Evolutionary conservation across 2,329 filamentous ascomycete genomes (phyloP), one percentile per base, ranked within the genome.

Genomic region (Fusarium chlamydosporum): DNA sequence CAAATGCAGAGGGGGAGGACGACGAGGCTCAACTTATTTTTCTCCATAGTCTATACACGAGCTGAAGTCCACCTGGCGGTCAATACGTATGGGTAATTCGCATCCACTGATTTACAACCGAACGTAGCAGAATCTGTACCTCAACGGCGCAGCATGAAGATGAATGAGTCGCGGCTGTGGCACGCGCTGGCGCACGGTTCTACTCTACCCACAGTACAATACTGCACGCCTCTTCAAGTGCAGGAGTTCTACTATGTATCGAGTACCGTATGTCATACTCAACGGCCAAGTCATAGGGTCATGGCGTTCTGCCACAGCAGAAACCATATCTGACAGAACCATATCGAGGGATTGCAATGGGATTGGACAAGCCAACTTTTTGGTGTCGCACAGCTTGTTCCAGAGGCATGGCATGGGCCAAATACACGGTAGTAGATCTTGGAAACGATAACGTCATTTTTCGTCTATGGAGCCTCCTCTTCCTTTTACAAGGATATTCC

Each of bases 141-240:
- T 23, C 13, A 60, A 65, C 41, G 61, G 61, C 61, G 42, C 61
- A 66, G 63, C 61, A 37, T 50, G 61, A 40, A 43, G 35, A 64
- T 59, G 43, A 20, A 59, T 37, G 27, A 38, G 35, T 46, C 37
- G 45, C 41, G 56, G 48, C 42, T 62, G 60, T 47, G 46, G 41
- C 16, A 16, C 41, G 35, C 46, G 37, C 40, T 33, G 35, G 43
- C 41, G 50, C 56, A 67, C 56, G 50, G 62, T 37, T 54, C 23
- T 38, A 10, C 16, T 29, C 23, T 38, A 26, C 23, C 46, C 46
- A 50, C 46, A 27, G 41, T 16, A 45, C 11, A 29, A 16, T 45
- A 18, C 41, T 7, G 23, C 64, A 38, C 51, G 38, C 51, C 61
- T 64, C 51, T 34, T 38, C 35, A 46, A 31, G 27, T 48, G 29